These are phyloP conservation scores for Phytopythium chamaehyphon DNA, from an alignment of 352 stramenopile species.

Conservation along the genomic window DNA sequence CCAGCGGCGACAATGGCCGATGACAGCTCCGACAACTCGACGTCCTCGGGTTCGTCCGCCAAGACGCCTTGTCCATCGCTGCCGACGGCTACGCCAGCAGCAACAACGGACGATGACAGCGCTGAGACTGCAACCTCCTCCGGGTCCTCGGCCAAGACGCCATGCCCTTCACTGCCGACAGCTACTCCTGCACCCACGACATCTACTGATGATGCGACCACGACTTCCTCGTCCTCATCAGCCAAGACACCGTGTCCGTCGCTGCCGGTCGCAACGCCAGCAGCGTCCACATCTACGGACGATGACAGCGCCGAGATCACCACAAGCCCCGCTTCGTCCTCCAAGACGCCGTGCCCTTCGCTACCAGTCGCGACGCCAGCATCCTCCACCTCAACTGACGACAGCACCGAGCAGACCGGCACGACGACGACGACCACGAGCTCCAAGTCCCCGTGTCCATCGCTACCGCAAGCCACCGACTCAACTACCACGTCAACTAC, in stretches of 20 bases:
- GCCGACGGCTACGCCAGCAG: constrained; percentile 1
- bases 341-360: constrained; percentile 6
- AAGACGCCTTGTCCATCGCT: constrained; percentile 8
- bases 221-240: constrained; percentile 3
- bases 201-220: not conserved
- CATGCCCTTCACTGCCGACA: constrained; percentile 21
- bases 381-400: constrained; percentile 12
- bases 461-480: constrained; percentile 23
- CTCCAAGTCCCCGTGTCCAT: constrained; percentile 21
- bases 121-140: constrained; percentile 2
- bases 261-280: not conserved
- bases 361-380: constrained; percentile 11
- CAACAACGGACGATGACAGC: constrained; percentile 4
- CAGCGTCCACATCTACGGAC: constrained; percentile 2
- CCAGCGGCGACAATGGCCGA: not conserved
- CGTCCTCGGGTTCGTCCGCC: not conserved
- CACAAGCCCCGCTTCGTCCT: constrained; percentile 1
- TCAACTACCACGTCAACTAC: constrained; percentile 11
- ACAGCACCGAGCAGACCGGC: constrained; percentile 11
- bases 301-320: constrained; percentile 12
- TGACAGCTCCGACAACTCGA: not conserved
- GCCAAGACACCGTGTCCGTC: constrained; percentile 4
- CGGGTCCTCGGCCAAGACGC: constrained; percentile 10
- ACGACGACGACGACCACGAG: not conserved
- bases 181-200: constrained; percentile 12